Conservation (phyloP, 2,329 filamentous ascomycete genomes). For the Diaporthe sp. region DNA sequence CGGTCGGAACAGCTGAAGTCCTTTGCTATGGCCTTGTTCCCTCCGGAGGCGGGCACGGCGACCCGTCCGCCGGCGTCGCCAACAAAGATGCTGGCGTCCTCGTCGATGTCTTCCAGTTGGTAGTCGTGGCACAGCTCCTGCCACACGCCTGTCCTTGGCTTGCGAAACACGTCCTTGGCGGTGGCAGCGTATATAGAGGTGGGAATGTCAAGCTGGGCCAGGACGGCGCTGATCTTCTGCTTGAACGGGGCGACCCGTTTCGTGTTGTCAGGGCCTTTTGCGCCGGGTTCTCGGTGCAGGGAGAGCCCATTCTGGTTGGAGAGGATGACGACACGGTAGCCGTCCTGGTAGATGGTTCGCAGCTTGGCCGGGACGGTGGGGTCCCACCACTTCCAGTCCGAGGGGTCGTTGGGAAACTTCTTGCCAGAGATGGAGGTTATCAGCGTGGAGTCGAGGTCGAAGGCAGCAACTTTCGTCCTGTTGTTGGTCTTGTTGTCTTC, state of each 20-base stretch:
- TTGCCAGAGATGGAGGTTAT: constrained; percentile 85
- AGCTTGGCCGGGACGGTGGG: constrained; percentile 73
- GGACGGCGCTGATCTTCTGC: constrained; percentile 76
- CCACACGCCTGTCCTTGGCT: constrained; percentile 94
- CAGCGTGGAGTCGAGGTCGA: constrained; percentile 88
- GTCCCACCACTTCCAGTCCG: constrained; percentile 98
- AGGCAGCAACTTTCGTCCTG: constrained; percentile 74
- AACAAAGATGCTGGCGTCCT: constrained; percentile 81
- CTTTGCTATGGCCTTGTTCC: constrained; percentile 49
- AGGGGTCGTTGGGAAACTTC: constrained; percentile 74
- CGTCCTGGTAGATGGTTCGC: constrained; percentile 70
- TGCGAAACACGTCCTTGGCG: constrained; percentile 82
- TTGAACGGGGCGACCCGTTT: constrained; percentile 85
- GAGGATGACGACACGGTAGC: constrained; percentile 81
- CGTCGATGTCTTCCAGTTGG: constrained; percentile 72
- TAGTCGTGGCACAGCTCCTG: constrained; percentile 68
- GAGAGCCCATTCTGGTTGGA: constrained; percentile 91
- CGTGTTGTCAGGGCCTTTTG: constrained; percentile 67
- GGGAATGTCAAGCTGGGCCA: constrained; percentile 79
- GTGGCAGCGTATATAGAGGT: constrained; percentile 89
- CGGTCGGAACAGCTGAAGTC: constrained; percentile 76
- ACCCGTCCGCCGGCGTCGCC: constrained; percentile 82
- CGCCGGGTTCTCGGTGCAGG: constrained; percentile 78
- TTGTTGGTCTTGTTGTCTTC: constrained; percentile 39
- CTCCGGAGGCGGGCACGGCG: constrained; percentile 47